phyloP scores from a whole-genome alignment of 805 yeast species.

The Saccharomycopsis schoenii region DNA sequence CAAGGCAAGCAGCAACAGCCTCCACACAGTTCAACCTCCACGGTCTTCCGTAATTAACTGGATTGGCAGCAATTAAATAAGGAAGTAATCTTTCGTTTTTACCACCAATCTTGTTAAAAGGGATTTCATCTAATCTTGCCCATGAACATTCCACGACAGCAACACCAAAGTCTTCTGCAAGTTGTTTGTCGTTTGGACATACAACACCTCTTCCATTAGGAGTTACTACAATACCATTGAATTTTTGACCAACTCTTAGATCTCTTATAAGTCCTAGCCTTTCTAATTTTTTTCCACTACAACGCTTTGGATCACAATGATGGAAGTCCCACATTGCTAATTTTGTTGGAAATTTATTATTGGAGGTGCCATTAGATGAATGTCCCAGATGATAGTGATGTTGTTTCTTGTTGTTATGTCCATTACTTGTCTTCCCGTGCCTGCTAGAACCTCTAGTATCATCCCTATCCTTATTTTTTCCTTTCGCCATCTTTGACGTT shows the following conservation, averaged over 20 bases:
- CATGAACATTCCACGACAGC: conserved; percentile 98
- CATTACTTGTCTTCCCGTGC: conserved; percentile 7
- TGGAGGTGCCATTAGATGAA: conserved; percentile 23
- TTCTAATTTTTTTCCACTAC: conserved; percentile 91
- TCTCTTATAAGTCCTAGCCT: conserved; percentile 74
- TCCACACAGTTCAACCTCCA: conserved; percentile 96
- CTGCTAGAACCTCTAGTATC: background rate
- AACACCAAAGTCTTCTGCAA: conserved; percentile 77
- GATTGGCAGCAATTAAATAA: conserved; percentile 90
- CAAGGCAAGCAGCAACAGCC: conserved; percentile 94
- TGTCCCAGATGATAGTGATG: background rate
- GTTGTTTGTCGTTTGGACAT: conserved; percentile 73
- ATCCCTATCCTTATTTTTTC: conserved; percentile 29
- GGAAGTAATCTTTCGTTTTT: conserved; percentile 79
- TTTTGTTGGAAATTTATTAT: conserved; percentile 60
- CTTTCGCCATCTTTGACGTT: conserved; percentile 36
- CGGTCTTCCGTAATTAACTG: conserved; percentile 93
- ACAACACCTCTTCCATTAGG: conserved; percentile 89
- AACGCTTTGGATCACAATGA: conserved; percentile 96
- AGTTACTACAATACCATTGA: conserved; percentile 80
- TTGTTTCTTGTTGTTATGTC: conserved; percentile 10
- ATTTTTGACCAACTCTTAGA: conserved; percentile 86
- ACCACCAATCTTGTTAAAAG: conserved; percentile 88
- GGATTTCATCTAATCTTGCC: conserved; percentile 97
- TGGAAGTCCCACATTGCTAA: conserved; percentile 99